Evolutionary conservation across 768 basidiomycete species (phyloP).

Genomic region (Phallus indusiatus): DNA sequence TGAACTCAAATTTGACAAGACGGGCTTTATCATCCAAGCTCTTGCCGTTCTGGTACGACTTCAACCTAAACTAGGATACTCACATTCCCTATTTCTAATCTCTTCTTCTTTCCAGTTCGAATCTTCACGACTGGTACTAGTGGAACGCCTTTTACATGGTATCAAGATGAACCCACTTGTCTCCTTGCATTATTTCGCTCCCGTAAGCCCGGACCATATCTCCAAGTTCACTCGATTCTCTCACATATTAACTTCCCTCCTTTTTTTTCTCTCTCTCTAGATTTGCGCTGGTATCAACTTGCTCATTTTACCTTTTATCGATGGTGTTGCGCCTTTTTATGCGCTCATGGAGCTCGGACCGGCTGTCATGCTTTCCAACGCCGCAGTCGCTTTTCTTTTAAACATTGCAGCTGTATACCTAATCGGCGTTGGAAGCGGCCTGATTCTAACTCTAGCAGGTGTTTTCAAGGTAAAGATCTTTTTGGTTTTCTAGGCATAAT

Average conservation of each 20-base stretch:
- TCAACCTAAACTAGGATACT: background rate
- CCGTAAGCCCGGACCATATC: constrained; percentile 27
- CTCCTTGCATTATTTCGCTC: constrained; percentile 93
- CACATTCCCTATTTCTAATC: background rate
- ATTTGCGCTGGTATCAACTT: constrained; percentile 88
- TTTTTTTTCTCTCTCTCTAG: constrained; percentile 12
- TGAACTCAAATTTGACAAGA: constrained; percentile 74
- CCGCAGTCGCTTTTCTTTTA: constrained; percentile 75
- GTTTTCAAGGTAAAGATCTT: constrained; percentile 64
- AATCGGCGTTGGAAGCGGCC: constrained; percentile 77
- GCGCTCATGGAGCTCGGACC: constrained; percentile 59
- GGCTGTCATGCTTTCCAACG: constrained; percentile 71
- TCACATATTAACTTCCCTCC: constrained; percentile 1
- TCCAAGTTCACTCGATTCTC: too few relatives aligned
- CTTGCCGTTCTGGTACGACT: constrained; percentile 71
- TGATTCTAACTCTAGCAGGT: constrained; percentile 87
- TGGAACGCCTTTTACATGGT: constrained; percentile 88
- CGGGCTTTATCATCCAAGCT: constrained; percentile 83
- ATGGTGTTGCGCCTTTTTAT: constrained; percentile 81
- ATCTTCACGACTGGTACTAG: constrained; percentile 90
- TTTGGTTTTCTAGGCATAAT: constrained; percentile 3
- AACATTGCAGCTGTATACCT: constrained; percentile 94
- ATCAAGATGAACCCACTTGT: constrained; percentile 97
- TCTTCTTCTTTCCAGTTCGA: constrained; percentile 53
- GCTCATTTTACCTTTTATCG: constrained; percentile 79